Conservation (phyloP, 192 early-diverging fungal genomes). For the Coemansia javaensis region DNA sequence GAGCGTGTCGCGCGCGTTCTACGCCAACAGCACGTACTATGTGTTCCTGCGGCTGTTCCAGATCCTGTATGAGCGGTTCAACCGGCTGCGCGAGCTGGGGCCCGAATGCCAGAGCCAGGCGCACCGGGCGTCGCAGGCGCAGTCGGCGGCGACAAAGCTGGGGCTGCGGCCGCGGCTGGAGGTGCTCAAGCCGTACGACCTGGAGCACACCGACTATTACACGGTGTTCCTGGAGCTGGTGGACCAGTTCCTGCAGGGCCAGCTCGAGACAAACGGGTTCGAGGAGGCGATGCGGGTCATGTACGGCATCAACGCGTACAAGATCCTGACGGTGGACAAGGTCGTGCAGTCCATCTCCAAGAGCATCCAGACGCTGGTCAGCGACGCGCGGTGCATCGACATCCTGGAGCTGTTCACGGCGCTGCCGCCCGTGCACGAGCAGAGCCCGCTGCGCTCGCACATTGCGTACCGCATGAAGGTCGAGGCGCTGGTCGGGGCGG, state of each 20-base stretch:
- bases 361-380: constrained; percentile 64
- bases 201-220: constrained; percentile 70
- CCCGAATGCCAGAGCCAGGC: constrained; percentile 48
- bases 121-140: constrained; percentile 23
- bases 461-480: constrained; percentile 71
- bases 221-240: constrained; percentile 67
- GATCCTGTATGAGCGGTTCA: constrained; percentile 80
- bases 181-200: constrained; percentile 56
- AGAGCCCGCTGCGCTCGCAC: constrained; percentile 58
- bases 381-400: constrained; percentile 61
- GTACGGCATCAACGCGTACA: constrained; percentile 86
- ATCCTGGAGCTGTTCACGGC: constrained; percentile 64
- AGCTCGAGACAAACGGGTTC: constrained; percentile 75
- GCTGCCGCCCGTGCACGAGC: constrained; percentile 40
- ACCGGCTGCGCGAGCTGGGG: constrained; percentile 71
- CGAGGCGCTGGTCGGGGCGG: constrained; percentile 63
- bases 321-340: constrained; percentile 87
- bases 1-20: constrained; percentile 65
- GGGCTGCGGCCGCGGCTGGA: constrained; percentile 44
- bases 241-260: constrained; percentile 71
- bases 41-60: constrained; percentile 83
- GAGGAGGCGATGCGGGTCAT: constrained; percentile 83
- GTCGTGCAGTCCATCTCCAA: constrained; percentile 77
- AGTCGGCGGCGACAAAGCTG: constrained; percentile 45
- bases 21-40: constrained; percentile 82